Conservation (phyloP, 371 early-diverging fungal species). For the Rhizopus stolonifer region DNA sequence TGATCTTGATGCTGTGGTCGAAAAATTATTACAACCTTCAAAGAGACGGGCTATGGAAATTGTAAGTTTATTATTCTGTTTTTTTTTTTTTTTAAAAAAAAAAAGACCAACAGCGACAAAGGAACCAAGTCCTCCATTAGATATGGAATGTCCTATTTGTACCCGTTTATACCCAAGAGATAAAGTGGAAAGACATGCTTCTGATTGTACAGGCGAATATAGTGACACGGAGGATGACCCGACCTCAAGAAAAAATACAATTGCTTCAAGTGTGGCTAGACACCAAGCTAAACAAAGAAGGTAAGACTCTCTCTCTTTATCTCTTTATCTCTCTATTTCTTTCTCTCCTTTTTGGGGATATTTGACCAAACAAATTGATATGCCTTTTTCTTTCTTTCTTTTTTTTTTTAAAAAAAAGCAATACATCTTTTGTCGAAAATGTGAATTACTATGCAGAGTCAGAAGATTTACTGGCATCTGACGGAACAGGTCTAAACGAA, state of each 20-base stretch:
- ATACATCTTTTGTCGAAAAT: background rate
- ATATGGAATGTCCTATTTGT: conserved; percentile 11
- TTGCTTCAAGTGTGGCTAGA: conserved; percentile 2
- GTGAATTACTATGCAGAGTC: conserved; percentile 17
- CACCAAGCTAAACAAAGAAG: conserved; percentile 6
- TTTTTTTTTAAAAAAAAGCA: background rate
- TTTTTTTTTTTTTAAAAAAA: background rate
- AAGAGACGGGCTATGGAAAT: background rate
- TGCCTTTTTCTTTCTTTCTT: too few species aligned
- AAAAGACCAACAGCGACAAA: background rate
- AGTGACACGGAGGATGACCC: background rate
- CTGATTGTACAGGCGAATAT: conserved; percentile 7
- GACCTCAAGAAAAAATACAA: conserved; percentile 2
- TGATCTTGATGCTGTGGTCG: conserved; percentile 1
- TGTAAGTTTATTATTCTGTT: background rate
- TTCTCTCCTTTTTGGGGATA: too few species aligned
- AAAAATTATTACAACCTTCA: background rate
- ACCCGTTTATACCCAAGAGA: conserved; percentile 1
- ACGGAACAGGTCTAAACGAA: conserved; percentile 7
- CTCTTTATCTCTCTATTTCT: too few species aligned
- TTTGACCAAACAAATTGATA: too few species aligned
- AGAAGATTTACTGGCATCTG: conserved; percentile 7
- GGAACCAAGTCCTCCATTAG: background rate
- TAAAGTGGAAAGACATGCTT: conserved; percentile 1
- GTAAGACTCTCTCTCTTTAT: too few species aligned